Base-by-base conservation (phyloP, 148 eudicot genomes). In the Silene uniflora region DNA sequence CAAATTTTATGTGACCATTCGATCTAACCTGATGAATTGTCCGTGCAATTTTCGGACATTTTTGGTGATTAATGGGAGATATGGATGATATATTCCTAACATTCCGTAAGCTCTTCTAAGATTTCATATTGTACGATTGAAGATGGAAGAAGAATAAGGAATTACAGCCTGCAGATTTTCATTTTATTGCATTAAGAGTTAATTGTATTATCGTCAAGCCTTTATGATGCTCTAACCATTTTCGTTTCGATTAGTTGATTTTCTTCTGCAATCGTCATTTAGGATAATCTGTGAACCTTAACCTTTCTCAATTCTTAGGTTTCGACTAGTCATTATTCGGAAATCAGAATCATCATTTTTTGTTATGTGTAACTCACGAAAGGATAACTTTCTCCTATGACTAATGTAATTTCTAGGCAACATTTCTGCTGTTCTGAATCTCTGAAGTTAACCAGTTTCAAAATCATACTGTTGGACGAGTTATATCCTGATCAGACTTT, bases 161-260 rank as follows among this genome's bases (percentile, higher is more conserved):
- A n/a, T n/a, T n/a, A n/a, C n/a, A n/a, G n/a, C 32, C 32, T 29
- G 32, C 32, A 29, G 32, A 29, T 29, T 29, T 29, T 29, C 32
- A 29, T 25, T 61, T 71, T 32, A 29, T 69, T 60, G 13, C 63
- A 7, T 18, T 63, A 24, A 14, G 46, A 32, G 70, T 69, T 46
- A 52, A 29, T 52, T 21, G 52, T 52, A 61, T 73, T 35, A 7
- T 13, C 35, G 72, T 64, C 25, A 23, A 60, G 67, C 74, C 77
- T 74, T 68, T 13, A 27, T 24, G 61, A 42, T 44, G 10, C 32
- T 18, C 14, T 62, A 68, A 77, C 76, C 35, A 9, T 72, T 65
- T 75, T 80, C 49, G 61, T 73, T 77, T 73, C n/a, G n/a, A n/a
- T n/a, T 72, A 76, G 74, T 75, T 80, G 76, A 77, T 63, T 66